Conservation (phyloP, 106 monocot genomes). For the Platanthera zijinensis region DNA sequence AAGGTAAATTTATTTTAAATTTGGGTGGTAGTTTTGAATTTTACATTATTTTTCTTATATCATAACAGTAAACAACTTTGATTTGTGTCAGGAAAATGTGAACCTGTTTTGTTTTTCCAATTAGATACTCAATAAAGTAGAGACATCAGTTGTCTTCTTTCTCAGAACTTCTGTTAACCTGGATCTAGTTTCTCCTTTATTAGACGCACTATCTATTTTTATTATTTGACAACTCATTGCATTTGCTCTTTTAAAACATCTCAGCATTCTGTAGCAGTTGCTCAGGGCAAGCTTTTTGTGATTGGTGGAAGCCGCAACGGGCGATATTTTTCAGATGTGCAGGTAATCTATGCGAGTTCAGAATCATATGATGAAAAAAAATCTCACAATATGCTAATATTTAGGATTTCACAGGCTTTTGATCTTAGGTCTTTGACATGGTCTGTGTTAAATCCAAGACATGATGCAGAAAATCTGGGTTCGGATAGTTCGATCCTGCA, state of each 20-base stretch:
- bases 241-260: slow-evolving; percentile 8
- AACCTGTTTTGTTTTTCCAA: not conserved
- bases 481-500: slow-evolving; percentile 12
- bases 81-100: not conserved
- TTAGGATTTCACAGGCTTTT: slow-evolving; percentile 49
- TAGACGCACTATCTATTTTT: not conserved
- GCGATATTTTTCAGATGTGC: slow-evolving; percentile 72
- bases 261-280: slow-evolving; percentile 75
- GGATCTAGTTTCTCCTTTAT: not conserved
- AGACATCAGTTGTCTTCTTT: not conserved
- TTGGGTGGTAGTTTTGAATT: not conserved
- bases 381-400: not conserved
- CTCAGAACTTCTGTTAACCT: slow-evolving; percentile 1
- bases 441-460: slow-evolving; percentile 27
- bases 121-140: not conserved
- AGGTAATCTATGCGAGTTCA: slow-evolving; percentile 29
- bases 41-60: not conserved
- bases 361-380: not conserved
- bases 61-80: not conserved
- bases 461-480: slow-evolving; percentile 21
- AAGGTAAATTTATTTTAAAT: slow-evolving; percentile 3
- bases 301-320: slow-evolving; percentile 88
- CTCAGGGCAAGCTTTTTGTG: slow-evolving; percentile 63
- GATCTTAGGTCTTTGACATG: slow-evolving; percentile 64
- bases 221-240: not conserved